Base-by-base conservation (phyloP, 2,329 filamentous ascomycete species). In the Xylaria sp. region DNA sequence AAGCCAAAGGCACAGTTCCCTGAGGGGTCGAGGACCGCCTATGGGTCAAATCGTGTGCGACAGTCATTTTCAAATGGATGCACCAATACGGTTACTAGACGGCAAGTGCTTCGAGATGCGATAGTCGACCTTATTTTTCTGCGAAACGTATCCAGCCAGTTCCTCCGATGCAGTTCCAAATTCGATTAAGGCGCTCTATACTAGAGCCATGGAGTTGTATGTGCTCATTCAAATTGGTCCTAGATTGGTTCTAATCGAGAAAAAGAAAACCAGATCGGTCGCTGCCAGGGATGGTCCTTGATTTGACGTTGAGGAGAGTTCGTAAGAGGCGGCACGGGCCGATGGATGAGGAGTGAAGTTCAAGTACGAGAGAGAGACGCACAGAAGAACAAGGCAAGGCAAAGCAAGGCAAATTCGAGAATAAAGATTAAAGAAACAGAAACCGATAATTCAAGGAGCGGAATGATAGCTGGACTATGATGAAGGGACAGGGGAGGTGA, bases 11-110 rank as follows among this genome's bases (percentile, higher is more conserved):
- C 62, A 81, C 80, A 72, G 81, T 76, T 73, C 79, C 77, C 69
- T 82, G 79, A 82, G 86, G 77, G 80, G 85, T 84, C 65, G 87
- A 84, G 75, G 89, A 88, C 80, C 89, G 89, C 79, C 92, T 89
- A 76, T 90, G 89, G 81, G 91, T 87, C 77, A 90, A 83, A 78
- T 95, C 93, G 80, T 90, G 90, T 78, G 89, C 86, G 81, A 93
- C 89, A 55, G 92, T 93, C 93, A 97, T 97, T 75, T 78, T 90
- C 81, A 69, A 76, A 72, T 74, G 58, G 48, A 46, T 72, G 66
- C 59, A 52, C 63, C 60, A 62, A 55, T 43, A 57, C 54, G 46
- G 63, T 43, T 57, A 58, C 54, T 59, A 49, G 61, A 49, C 48
- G 67, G 55, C 48, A 73, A 52, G 57, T 46, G 56, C 55, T 64